These are phyloP conservation scores for Aquanectria penicillioides DNA, from an alignment of 2,329 filamentous ascomycete genomes.

Conservation along the genomic window DNA sequence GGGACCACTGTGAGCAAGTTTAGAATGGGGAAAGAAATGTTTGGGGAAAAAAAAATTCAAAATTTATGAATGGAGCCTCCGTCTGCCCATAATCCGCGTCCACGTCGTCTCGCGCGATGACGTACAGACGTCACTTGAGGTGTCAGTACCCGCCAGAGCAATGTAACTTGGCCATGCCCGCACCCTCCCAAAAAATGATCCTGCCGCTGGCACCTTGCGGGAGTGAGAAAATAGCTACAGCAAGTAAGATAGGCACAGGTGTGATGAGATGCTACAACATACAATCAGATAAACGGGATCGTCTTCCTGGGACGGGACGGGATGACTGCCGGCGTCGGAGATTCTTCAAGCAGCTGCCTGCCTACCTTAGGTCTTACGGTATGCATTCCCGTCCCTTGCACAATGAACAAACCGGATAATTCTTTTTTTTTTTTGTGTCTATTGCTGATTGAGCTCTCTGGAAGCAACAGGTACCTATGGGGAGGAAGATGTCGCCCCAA, in stretches of 20 bases:
- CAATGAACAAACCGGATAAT: not conserved
- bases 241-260: too few species aligned
- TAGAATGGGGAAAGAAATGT: too few species aligned
- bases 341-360: constrained; percentile 11
- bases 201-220: not conserved
- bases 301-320: not conserved
- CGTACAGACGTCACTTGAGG: constrained; percentile 10
- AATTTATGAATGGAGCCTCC: not conserved
- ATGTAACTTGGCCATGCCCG: too few species aligned
- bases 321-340: constrained; percentile 8
- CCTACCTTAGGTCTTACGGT: constrained; percentile 21
- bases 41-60: constrained; percentile 3
- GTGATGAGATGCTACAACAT: not conserved
- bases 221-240: not conserved
- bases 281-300: too few species aligned
- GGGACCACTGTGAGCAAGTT: too few species aligned
- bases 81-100: not conserved
- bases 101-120: constrained; percentile 19
- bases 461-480: not conserved
- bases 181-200: too few species aligned
- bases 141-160: too few species aligned
- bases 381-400: constrained; percentile 5
- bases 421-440: not conserved
- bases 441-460: not conserved
- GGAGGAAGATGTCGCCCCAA: not conserved